Evolutionary conservation across 2,329 filamentous ascomycete genomes (phyloP), one percentile per base, ranked within the genome.

Genomic region (Apiospora kogelbergensis): DNA sequence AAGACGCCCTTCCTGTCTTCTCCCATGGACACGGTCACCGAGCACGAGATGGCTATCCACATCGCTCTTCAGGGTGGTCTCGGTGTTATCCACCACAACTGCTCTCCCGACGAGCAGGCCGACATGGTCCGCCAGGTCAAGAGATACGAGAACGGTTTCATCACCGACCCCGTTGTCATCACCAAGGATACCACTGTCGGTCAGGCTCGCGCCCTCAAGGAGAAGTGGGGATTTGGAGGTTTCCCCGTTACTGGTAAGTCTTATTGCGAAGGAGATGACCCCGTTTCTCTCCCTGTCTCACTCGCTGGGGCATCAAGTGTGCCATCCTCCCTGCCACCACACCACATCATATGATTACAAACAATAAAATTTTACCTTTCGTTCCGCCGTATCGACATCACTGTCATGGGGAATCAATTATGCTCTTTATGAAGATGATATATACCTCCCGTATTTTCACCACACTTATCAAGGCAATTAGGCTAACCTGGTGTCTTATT

Each of bases 121-220:
- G 95, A 97, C 85, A 99, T 99, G 96, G 93, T 99, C 74, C 90
- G 94, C 82, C 98, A 98, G 86, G 96, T 99, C 76, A 99, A 99
- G 91, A 90, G 96, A 78, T 99, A 94, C 83, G 96, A 99, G 86
- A 99, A 99, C 85, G 96, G 96, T 76, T 99, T 99, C 86, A 99
- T 99, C 79, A 87, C 94, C 63, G 97, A 99, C 79, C 96, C 96
- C 57, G 90, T 99, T 69, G 95, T 98, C 78, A 93, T 99, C 76
- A 92, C 89, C 77, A 93, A 93, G 70, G 89, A 88, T 74, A 97
- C 94, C 73, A 98, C 95, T 46, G 93, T 99, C 69, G 93, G 89
- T 67, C 95, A 98, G 83, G 95, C 94, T 70, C 95, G 92, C 82
- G 91, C 91, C 41, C 86, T 99, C 74, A 99, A 98, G 88, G 93